Evolutionary conservation across 1,284 basidiomycete genomes (phyloP).

Genomic region (Ganoderma sinense): DNA sequence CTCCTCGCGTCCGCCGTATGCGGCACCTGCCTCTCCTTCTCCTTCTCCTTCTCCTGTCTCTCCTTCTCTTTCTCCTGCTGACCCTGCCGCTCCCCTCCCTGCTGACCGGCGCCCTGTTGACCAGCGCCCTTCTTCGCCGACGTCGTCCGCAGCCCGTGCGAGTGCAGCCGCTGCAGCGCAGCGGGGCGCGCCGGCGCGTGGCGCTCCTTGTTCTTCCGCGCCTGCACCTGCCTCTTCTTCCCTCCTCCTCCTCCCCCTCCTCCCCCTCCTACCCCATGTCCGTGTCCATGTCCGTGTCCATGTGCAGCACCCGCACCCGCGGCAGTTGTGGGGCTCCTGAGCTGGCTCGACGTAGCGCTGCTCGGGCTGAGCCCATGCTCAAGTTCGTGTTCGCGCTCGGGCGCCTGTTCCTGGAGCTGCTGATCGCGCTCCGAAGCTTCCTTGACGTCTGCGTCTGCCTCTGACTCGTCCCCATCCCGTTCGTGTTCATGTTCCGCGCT

Average conservation of each 20-base stretch:
- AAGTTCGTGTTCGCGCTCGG: constrained; percentile 26
- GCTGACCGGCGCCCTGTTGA: background rate
- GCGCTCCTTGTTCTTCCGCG: constrained; percentile 36
- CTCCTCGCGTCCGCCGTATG: constrained; percentile 26
- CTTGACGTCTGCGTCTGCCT: background rate
- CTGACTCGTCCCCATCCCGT: background rate
- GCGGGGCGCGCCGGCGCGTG: constrained; percentile 32
- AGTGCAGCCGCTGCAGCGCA: constrained; percentile 31
- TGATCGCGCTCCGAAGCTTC: background rate
- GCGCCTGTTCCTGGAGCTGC: constrained; percentile 34
- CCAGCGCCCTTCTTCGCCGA: constrained; percentile 25
- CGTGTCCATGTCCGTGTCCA: too few relatives aligned
- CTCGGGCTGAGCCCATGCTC: constrained; percentile 39
- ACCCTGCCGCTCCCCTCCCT: background rate
- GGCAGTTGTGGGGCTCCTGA: constrained; percentile 26
- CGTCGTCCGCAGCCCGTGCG: constrained; percentile 25
- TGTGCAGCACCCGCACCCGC: too few relatives aligned
- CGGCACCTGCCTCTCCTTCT: constrained; percentile 22
- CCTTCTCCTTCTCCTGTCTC: too few relatives aligned
- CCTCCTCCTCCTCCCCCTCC: background rate
- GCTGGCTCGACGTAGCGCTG: constrained; percentile 49
- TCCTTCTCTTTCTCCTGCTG: background rate
- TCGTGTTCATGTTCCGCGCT: background rate
- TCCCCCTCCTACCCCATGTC: too few relatives aligned
- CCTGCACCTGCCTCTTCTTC: constrained; percentile 20